These are phyloP conservation scores for Heliosperma pusillum DNA, from an alignment of 148 eudicot genomes.

Conservation along the genomic window DNA sequence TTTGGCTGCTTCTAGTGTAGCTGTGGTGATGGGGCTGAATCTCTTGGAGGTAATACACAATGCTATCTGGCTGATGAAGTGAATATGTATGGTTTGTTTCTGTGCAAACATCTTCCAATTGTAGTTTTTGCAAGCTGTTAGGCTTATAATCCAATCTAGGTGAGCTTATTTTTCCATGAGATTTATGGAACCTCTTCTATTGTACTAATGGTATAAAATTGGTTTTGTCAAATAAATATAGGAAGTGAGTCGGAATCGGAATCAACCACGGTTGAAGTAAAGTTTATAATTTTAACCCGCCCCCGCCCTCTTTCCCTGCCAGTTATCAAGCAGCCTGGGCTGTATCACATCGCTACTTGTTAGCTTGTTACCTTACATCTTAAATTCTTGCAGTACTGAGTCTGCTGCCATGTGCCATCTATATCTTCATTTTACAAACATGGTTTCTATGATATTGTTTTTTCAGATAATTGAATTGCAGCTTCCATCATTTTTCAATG, in stretches of 20 bases:
- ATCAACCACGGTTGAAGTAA: background rate
- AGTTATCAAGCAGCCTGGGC: no score
- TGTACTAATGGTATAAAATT: background rate
- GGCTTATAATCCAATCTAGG: background rate
- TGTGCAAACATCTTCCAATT: background rate
- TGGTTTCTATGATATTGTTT: conserved; percentile 6
- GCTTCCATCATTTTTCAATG: conserved; percentile 89
- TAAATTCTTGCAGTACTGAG: no score
- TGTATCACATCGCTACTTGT: no score
- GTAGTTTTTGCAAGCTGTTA: background rate
- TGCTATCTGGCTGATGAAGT: background rate
- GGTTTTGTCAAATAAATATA: background rate
- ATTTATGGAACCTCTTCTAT: background rate
- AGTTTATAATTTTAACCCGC: no score
- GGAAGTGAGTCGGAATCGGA: background rate
- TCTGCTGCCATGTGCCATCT: no score
- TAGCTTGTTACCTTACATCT: no score
- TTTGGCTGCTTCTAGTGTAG: conserved; percentile 83
- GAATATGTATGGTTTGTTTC: background rate
- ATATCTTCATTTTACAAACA: background rate
- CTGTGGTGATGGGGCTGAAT: conserved; percentile 86
- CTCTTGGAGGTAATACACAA: conserved; percentile 68
- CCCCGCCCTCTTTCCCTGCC: no score
- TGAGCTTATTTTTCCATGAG: background rate
- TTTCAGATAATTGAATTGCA: conserved; percentile 78